These are phyloP conservation scores for Pyrenophora graminea DNA, from an alignment of 2,329 filamentous ascomycete genomes.

Conservation along the genomic window DNA sequence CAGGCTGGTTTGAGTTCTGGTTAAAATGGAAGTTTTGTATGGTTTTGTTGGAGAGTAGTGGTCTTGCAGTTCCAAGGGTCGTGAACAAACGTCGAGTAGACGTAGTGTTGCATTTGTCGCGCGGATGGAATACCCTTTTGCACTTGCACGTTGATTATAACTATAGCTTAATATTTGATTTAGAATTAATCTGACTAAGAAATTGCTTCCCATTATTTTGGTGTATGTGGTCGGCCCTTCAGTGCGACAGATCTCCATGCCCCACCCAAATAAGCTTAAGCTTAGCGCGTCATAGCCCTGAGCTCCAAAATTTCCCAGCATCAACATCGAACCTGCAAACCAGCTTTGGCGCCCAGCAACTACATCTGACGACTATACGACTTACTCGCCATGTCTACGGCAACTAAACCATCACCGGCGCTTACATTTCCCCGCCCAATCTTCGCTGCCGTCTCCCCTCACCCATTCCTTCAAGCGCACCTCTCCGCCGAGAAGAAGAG, in stretches of 20 bases:
- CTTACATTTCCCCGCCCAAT: conserved; percentile 66
- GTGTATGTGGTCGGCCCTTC: not conserved
- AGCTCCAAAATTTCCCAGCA: conserved; percentile 34
- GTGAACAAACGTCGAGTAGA: not conserved
- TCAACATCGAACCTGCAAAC: not conserved
- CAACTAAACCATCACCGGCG: conserved; percentile 28
- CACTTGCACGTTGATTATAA: not conserved
- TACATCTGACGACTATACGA: not conserved
- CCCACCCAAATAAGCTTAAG: conserved; percentile 21
- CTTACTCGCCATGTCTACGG: conserved; percentile 26
- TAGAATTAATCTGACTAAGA: not conserved
- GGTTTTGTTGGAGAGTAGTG: not conserved
- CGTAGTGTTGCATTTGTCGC: conserved; percentile 2
- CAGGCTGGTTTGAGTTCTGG: conserved; percentile 31
- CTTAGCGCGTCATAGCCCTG: conserved; percentile 28
- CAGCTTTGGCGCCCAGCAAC: not conserved
- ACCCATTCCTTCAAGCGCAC: conserved; percentile 87
- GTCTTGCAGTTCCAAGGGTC: not conserved
- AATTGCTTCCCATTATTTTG: not conserved
- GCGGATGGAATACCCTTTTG: conserved; percentile 2
- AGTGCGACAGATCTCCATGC: conserved; percentile 6
- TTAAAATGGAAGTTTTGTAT: not conserved
- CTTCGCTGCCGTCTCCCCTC: conserved; percentile 87
- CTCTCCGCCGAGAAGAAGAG: conserved; percentile 65
- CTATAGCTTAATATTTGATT: not conserved